Conservation (phyloP, 257 asterid genomes). For the Anisodus tanguticus region DNA sequence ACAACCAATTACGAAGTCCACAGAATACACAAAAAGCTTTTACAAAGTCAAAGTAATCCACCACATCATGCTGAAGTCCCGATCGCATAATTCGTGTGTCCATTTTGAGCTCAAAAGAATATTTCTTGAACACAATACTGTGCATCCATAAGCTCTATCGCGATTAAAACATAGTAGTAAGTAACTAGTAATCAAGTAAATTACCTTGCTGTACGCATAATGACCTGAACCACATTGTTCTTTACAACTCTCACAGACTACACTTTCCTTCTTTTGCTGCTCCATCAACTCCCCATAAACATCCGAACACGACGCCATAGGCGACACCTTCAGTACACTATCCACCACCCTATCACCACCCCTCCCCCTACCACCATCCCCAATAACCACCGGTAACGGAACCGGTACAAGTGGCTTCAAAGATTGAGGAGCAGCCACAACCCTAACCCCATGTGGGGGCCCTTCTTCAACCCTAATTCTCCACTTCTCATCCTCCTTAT, state of each 20-base stretch:
- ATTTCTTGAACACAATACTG: constrained; percentile 14
- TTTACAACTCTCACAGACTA: constrained; percentile 71
- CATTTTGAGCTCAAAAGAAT: constrained; percentile 11
- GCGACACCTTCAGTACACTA: constrained; percentile 65
- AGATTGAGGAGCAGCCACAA: constrained; percentile 91
- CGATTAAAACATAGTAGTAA: not conserved
- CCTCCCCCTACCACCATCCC: constrained; percentile 36
- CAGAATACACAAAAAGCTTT: not conserved
- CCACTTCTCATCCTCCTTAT: constrained; percentile 60
- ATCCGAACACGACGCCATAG: constrained; percentile 82
- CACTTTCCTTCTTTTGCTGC: constrained; percentile 51
- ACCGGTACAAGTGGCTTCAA: constrained; percentile 58
- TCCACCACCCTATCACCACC: constrained; percentile 50
- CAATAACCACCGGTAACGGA: constrained; percentile 48
- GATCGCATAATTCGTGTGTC: not conserved
- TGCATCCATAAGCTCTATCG: not conserved
- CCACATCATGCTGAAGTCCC: not conserved
- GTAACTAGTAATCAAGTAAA: constrained; percentile 16
- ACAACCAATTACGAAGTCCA: constrained; percentile 2
- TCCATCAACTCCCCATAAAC: constrained; percentile 65
- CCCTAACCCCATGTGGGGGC: constrained; percentile 90
- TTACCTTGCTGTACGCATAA: constrained; percentile 68
- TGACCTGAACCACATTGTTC: constrained; percentile 54
- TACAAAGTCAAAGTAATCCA: not conserved
- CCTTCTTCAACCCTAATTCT: constrained; percentile 88